A percentile compares a stretch with the other conserved stretches of the same genome.
These are phyloP conservation scores for Vaccinium myrtillus DNA, from an alignment of 148 eudicot genomes.

Conservation along the genomic window DNA sequence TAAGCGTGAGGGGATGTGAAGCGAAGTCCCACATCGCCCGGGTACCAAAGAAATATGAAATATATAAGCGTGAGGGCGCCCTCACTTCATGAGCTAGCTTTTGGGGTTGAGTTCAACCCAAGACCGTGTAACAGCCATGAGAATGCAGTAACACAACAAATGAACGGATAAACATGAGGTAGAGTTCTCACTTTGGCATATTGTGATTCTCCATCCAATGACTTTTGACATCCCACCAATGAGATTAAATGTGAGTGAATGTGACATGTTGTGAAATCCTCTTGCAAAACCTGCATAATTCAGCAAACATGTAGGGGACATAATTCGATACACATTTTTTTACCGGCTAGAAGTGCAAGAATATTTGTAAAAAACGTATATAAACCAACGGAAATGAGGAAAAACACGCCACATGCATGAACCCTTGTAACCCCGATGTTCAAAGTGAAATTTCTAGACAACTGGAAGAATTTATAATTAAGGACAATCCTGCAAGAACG, in stretches of 20 bases:
- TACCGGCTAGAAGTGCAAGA: not conserved
- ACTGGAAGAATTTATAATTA: not conserved
- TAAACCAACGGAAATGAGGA: not conserved
- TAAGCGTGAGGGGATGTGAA: too few species aligned
- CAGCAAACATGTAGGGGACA: not conserved
- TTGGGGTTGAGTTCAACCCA: too few species aligned
- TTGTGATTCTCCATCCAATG: slow-evolving; percentile 36
- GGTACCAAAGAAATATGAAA: too few species aligned
- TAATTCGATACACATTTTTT: slow-evolving; percentile 1
- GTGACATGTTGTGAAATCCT: slow-evolving; percentile 84
- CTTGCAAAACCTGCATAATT: slow-evolving; percentile 66
- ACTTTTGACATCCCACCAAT: slow-evolving; percentile 42
- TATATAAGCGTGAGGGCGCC: too few species aligned
- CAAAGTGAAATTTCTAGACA: not conserved
- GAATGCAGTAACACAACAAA: not conserved
- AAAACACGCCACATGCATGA: not conserved
- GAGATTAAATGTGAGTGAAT: slow-evolving; percentile 70
- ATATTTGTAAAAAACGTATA: not conserved
- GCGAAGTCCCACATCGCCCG: too few species aligned
- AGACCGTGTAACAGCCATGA: not conserved
- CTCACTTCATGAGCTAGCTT: too few species aligned
- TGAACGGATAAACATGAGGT: not conserved
- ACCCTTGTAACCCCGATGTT: not conserved
- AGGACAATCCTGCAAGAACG: not conserved
- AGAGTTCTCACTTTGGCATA: slow-evolving; percentile 64